Evolutionary conservation across 768 basidiomycete species (phyloP).

Genomic region (Lactarius pseudohatsudake): DNA sequence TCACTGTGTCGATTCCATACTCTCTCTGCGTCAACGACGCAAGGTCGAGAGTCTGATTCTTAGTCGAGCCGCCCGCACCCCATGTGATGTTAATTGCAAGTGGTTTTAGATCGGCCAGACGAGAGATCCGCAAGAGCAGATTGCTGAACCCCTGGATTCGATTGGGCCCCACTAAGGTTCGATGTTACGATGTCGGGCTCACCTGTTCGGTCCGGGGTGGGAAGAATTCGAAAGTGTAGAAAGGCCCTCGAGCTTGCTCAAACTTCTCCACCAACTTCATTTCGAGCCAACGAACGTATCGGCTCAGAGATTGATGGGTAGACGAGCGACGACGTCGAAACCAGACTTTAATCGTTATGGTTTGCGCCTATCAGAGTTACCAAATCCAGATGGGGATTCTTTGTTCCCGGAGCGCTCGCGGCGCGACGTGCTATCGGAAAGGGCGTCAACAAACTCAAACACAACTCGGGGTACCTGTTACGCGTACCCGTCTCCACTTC

Average conservation of each 20-base stretch:
- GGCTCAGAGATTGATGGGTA: not conserved
- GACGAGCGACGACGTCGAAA: not conserved
- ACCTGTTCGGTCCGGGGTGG: slow-evolving; percentile 93
- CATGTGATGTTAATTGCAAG: slow-evolving; percentile 92
- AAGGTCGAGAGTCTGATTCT: slow-evolving; percentile 82
- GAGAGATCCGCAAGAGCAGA: slow-evolving; percentile 80
- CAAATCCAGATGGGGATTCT: not conserved
- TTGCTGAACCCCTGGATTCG: slow-evolving; percentile 81
- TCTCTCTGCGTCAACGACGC: slow-evolving; percentile 73
- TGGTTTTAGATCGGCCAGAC: slow-evolving; percentile 74
- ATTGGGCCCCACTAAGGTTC: slow-evolving; percentile 16
- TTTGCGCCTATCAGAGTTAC: not conserved
- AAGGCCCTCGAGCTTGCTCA: slow-evolving; percentile 43
- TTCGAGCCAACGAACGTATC: not conserved
- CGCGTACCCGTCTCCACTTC: not conserved
- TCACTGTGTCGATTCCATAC: slow-evolving; percentile 78
- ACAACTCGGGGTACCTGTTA: not conserved
- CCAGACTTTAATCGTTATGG: not conserved
- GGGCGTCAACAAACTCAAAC: slow-evolving; percentile 13
- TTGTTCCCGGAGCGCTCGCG: not conserved
- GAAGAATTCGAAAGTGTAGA: slow-evolving; percentile 96
- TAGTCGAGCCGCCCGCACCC: slow-evolving; percentile 96
- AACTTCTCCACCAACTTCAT: slow-evolving; percentile 83
- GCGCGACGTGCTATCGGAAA: not conserved
- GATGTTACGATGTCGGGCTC: slow-evolving; percentile 23